phyloP scores from a whole-genome alignment of 305 asterid genomes.

The Withania somnifera region DNA sequence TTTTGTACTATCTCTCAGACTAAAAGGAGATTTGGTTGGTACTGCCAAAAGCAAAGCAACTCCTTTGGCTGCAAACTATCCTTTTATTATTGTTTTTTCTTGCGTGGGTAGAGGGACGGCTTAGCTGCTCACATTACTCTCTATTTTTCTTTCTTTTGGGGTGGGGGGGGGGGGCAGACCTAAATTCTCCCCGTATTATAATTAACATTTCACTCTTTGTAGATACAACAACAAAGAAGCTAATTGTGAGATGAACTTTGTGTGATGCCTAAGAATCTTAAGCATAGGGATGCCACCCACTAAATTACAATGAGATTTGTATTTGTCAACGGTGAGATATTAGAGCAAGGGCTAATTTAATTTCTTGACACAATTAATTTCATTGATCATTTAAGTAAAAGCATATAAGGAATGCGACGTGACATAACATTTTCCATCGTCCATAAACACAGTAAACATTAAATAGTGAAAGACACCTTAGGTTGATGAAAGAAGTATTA shows the following conservation, averaged over 20 bases:
- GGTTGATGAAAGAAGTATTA: not conserved
- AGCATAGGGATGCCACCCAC: not conserved
- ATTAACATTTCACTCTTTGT: not conserved
- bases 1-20: not conserved
- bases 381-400: not conserved
- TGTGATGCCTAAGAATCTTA: not conserved
- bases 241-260: not conserved
- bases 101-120: not conserved
- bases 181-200: not conserved
- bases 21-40: not conserved
- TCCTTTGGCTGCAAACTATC: not conserved
- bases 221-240: not conserved
- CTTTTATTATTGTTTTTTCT: not conserved
- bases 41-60: not conserved
- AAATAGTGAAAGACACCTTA: not conserved
- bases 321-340: not conserved
- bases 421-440: not conserved
- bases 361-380: not conserved
- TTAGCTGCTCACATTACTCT: not conserved
- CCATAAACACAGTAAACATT: not conserved
- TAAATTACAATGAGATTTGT: not conserved
- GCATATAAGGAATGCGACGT: not conserved
- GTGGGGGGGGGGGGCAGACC: not conserved
- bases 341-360: not conserved
- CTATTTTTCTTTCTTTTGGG: not conserved